Conservation (phyloP, 805 yeast species). For the Kluyveromyces nonfermentans region DNA sequence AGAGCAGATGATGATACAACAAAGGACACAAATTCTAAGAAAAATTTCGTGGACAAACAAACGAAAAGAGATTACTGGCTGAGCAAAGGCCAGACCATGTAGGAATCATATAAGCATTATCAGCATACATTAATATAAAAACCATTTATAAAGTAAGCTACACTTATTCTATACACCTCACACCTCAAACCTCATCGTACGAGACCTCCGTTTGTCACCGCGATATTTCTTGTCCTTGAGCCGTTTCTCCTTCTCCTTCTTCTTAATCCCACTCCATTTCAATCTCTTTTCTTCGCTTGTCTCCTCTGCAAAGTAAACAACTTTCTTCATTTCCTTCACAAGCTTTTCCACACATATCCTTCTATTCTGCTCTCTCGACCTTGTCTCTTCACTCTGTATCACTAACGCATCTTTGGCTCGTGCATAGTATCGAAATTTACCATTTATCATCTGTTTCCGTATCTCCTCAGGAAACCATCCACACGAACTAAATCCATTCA, state of each 20-base stretch:
- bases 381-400: constrained; percentile 48
- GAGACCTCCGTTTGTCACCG: constrained; percentile 31
- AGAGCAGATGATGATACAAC: constrained; percentile 5
- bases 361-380: constrained; percentile 51
- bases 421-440: constrained; percentile 44
- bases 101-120: background rate
- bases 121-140: background rate
- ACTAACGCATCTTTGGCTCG: constrained; percentile 43
- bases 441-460: constrained; percentile 32
- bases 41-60: constrained; percentile 23
- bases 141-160: background rate
- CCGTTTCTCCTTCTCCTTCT: constrained; percentile 29
- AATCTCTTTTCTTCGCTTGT: constrained; percentile 34
- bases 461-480: constrained; percentile 54
- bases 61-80: constrained; percentile 29
- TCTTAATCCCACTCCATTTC: constrained; percentile 40
- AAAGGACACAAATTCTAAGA: constrained; percentile 13
- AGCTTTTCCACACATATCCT: constrained; percentile 54
- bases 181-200: constrained; percentile 14
- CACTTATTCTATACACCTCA: background rate
- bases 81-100: constrained; percentile 24
- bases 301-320: constrained; percentile 41
- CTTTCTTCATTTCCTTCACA: constrained; percentile 39
- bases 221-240: constrained; percentile 30
- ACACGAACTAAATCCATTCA: constrained; percentile 38